Conservation (phyloP, 768 basidiomycete genomes). For the Melanogaster broomeanus region DNA sequence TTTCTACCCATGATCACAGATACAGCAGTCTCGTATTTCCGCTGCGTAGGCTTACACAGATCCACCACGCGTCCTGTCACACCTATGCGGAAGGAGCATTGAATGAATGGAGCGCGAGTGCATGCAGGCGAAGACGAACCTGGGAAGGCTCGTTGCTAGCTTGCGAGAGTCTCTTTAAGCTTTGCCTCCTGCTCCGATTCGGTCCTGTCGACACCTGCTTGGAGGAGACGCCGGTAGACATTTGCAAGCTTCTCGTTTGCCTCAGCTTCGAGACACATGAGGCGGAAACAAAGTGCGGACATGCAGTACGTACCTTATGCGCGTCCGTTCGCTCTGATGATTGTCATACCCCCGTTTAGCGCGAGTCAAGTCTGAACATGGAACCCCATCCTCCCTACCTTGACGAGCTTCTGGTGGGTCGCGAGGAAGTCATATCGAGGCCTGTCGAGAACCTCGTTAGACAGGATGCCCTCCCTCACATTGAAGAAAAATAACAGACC, state of each 20-base stretch:
- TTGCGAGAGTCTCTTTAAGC: conserved; percentile 84
- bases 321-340: conserved; percentile 78
- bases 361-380: conserved; percentile 51
- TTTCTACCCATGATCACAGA: conserved; percentile 92
- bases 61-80: conserved; percentile 93
- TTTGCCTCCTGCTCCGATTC: conserved; percentile 83
- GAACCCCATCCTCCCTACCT: too few species aligned
- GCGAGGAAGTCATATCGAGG: too few species aligned
- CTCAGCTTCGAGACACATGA: conserved; percentile 79
- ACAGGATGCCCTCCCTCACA: too few species aligned
- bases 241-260: conserved; percentile 88
- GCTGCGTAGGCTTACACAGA: conserved; percentile 89
- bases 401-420: too few species aligned
- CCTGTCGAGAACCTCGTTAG: too few species aligned
- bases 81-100: conserved; percentile 43
- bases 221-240: conserved; percentile 79
- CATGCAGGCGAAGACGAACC: conserved; percentile 43
- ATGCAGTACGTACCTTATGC: conserved; percentile 58
- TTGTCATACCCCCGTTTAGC: conserved; percentile 82
- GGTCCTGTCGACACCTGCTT: conserved; percentile 86
- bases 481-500: too few species aligned
- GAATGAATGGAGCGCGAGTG: background rate
- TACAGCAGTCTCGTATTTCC: conserved; percentile 91
- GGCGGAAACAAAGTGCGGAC: background rate
- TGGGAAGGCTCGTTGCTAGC: conserved; percentile 86